Conservation (phyloP, 2,329 filamentous ascomycete species). For the Neodidymelliopsis sp. region DNA sequence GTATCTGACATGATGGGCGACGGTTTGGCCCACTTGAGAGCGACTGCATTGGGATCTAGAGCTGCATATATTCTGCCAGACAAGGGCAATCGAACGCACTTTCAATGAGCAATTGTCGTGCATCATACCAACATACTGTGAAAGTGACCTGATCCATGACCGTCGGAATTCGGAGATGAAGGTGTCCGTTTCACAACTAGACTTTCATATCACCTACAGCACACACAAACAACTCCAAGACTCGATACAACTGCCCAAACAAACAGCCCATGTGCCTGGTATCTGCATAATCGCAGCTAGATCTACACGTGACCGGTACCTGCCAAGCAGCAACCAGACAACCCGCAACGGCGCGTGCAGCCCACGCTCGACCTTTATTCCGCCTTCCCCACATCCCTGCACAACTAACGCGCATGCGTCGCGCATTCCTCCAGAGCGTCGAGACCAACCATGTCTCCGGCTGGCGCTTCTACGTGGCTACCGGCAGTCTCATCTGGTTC, state of each 20-base stretch:
- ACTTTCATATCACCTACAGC: not conserved
- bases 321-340: constrained; percentile 7
- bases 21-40: constrained; percentile 19
- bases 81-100: constrained; percentile 14
- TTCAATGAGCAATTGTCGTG: constrained; percentile 12
- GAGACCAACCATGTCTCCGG: constrained; percentile 43
- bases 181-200: constrained; percentile 10
- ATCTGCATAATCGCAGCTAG: not conserved
- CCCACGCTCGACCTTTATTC: constrained; percentile 5
- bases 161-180: constrained; percentile 9
- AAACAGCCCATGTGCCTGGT: too few relatives aligned
- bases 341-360: not conserved
- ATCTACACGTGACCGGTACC: constrained; percentile 13
- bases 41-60: constrained; percentile 17
- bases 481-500: constrained; percentile 64
- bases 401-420: constrained; percentile 45
- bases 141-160: constrained; percentile 1
- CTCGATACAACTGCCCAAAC: not conserved
- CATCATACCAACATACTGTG: too few relatives aligned
- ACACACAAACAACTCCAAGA: not conserved
- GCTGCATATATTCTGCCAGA: constrained; percentile 12
- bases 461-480: constrained; percentile 50
- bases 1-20: constrained; percentile 19
- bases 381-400: constrained; percentile 9
- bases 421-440: constrained; percentile 29